Conservation (phyloP, 306 rosid species). For the Geum urbanum region DNA sequence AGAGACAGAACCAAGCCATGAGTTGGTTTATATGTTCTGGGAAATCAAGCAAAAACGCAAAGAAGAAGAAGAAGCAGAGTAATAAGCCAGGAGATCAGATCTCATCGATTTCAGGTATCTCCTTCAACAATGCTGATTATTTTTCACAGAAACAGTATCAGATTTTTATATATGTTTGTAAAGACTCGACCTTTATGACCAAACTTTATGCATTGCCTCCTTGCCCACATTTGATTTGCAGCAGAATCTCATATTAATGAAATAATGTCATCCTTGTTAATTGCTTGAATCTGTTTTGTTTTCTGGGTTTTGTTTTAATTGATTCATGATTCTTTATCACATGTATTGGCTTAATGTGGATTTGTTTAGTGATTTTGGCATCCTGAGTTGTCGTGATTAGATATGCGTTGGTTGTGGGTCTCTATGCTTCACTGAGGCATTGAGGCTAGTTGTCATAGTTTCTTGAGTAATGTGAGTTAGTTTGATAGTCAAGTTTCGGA, state of each 20-base stretch:
- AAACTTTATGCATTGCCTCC: neutral
- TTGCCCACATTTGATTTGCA: neutral
- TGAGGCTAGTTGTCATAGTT: neutral
- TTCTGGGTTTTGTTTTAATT: conserved; percentile 12
- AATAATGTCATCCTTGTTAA: neutral
- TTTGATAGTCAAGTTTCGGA: neutral
- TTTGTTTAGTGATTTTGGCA: conserved; percentile 5
- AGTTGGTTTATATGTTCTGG: conserved; percentile 49
- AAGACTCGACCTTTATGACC: conserved; percentile 8
- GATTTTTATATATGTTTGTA: conserved; percentile 7
- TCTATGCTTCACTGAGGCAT: neutral
- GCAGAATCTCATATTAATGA: conserved; percentile 9
- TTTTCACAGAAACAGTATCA: neutral
- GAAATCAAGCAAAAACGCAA: conserved; percentile 31
- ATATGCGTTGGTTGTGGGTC: neutral
- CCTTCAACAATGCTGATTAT: conserved; percentile 8
- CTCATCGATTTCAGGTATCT: conserved; percentile 48
- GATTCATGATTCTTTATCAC: neutral
- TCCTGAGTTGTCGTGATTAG: conserved; percentile 7
- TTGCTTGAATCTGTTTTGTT: conserved; percentile 6
- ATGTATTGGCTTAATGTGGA: conserved; percentile 7
- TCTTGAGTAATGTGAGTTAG: neutral
- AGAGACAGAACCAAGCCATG: conserved; percentile 29
- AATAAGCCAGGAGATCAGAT: conserved; percentile 36
- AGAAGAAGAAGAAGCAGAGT: conserved; percentile 34